A percentile compares a stretch with the other conserved stretches of the same genome.
phyloP scores from a whole-genome alignment of 2,329 filamentous ascomycete genomes.

The Hypoxylon sp. region DNA sequence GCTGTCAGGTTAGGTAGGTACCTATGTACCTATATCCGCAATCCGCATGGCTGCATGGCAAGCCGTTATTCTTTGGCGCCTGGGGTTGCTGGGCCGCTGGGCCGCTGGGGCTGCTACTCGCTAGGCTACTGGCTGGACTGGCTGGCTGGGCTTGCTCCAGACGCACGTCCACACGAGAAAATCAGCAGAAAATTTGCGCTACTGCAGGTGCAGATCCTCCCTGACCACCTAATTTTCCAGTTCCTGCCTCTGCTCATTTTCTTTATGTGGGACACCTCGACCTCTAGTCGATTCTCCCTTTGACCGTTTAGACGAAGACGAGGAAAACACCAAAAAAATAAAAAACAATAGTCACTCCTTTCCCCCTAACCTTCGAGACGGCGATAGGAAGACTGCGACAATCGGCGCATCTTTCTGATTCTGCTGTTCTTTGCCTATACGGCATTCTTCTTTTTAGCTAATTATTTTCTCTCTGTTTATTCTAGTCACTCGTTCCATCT shows the following conservation, averaged over 20 bases:
- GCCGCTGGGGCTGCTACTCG: too few species aligned
- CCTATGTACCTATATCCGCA: neutral
- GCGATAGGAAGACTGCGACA: constrained; percentile 13
- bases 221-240: constrained; percentile 8
- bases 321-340: constrained; percentile 33
- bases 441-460: constrained; percentile 32
- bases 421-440: constrained; percentile 14
- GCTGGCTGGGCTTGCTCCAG: constrained; percentile 3
- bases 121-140: too few species aligned
- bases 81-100: too few species aligned
- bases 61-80: too few species aligned
- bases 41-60: neutral
- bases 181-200: constrained; percentile 21
- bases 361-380: constrained; percentile 8
- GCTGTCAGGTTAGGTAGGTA: neutral
- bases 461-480: constrained; percentile 18
- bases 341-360: constrained; percentile 38
- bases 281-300: constrained; percentile 23
- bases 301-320: constrained; percentile 17
- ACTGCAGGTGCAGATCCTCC: constrained; percentile 34
- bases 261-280: constrained; percentile 14
- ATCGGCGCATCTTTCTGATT: constrained; percentile 16
- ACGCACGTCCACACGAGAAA: constrained; percentile 12
- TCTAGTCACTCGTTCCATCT: constrained; percentile 41
- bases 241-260: too few species aligned